Base-by-base conservation (phyloP, 1,284 basidiomycete genomes). In the Cryptococcus hybrid region DNA sequence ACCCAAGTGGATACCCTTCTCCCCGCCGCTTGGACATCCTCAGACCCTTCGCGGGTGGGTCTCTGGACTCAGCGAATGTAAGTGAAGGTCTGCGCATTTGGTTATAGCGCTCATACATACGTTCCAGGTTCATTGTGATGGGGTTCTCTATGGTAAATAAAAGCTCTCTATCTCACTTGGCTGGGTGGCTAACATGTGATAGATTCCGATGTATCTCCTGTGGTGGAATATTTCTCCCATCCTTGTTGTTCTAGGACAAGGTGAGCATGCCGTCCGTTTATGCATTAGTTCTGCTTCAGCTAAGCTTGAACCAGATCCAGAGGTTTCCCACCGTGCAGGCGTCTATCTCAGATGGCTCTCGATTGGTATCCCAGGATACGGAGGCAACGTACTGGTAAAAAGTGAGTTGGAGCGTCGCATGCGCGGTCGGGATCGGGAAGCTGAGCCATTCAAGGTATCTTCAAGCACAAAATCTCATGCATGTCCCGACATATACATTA, bases 21-120 rank as follows among this genome's bases (percentile, higher is more conserved):
- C 0, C 93, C 93, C 0, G 84, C 88, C 24, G 91, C 93, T 2
- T 97, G 92, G 89, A 93, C 92, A 0, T 90, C 89, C 8, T 76
- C 84, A 1, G 84, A 89, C 44, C 92, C 92, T 0, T 81, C 87
- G 8, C 82, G 91, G 1, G 92, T 97, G 34, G 92, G 92, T 3
- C 81, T 96, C 1, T 95, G 92, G 92, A 81, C 88, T 7, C 91
- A 94, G 74, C 82, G 93, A 62, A 93, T 92, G 89, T 71, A 47
- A 62, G 67, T 60, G 5, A 30, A 3, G 30, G 30, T 30, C 7
- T 15, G 18, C 45, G 78, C 86, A 88, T 59, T 56, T 85, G 78
- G 53, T 50, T 30, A 13, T 52, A 13, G 5, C 3, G 18, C 7
- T 38, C 8, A 42, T 51, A 57, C 54, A 47, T 37, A 55, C 45